Evolutionary conservation across 2,329 filamentous ascomycete genomes (phyloP), one percentile per base, ranked within the genome.

Genomic region (Nothopassalora personata): DNA sequence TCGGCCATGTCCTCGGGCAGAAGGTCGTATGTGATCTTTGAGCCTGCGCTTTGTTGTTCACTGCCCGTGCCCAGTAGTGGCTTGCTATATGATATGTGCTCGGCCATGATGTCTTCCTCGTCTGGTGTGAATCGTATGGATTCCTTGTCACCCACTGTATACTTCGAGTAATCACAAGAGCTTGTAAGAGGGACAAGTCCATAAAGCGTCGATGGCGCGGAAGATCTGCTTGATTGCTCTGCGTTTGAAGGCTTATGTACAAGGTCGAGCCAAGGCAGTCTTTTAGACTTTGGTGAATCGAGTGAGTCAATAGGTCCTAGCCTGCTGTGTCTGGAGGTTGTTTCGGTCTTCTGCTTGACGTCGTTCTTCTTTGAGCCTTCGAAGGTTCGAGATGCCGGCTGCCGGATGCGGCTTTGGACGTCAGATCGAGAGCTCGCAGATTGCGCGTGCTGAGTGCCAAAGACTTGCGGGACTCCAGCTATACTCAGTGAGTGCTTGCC

Each of bases 11-110:
- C 59, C n/a, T 61, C 47, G 11, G 89, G 80, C 1, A 97, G 80
- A 33, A 96, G 75, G 62, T 91, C 78, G 62, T 86, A 79, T 39
- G 91, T 79, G 45, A 97, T 81, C 46, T 81, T 82, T 0, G 90
- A 95, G 70, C 96, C 91, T 7, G 91, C 66, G 49, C 68, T 72
- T 89, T 72, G 92, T 18, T 45, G 28, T 19, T 67, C 57, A 49
- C 64, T 69, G 31, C 60, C 66, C 11, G 62, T 47, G n/a, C 70
- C 69, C 28, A 72, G 67, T 2, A 71, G 62, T 45, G 64, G 64
- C 52, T 33, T 50, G 39, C 56, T 58, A 23, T n/a, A 52, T 13
- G n/a, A 28, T 1, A 13, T 49, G 10, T 27, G 36, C 34, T 34
- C 31, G 19, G 56, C 48, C n/a, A 31, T 30, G 15, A 7, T 33